Conservation (phyloP, 225 moss, liverwort and hornwort species). For the Sphagnum tenellum region DNA sequence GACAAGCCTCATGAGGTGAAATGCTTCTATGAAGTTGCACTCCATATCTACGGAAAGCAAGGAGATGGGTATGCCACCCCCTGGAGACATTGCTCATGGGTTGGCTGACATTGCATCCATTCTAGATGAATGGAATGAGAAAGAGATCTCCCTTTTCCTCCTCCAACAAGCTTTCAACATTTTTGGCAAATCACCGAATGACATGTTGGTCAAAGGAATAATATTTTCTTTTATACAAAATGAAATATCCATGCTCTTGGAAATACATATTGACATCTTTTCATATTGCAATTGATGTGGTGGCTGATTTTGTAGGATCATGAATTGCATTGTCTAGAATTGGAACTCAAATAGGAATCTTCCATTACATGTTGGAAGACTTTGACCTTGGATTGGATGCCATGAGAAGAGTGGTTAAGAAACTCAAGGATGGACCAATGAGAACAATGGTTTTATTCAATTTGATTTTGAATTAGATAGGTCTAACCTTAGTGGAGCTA, state of each 20-base stretch:
- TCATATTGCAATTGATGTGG: no score
- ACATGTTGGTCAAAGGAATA: no score
- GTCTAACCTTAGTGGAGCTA: slow-evolving; percentile 56
- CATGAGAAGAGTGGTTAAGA: slow-evolving; percentile 34
- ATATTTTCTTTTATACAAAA: no score
- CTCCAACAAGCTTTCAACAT: slow-evolving; percentile 65
- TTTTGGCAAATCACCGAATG: slow-evolving; percentile 55
- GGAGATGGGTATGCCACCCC: slow-evolving; percentile 39
- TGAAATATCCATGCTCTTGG: no score
- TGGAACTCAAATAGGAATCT: slow-evolving; percentile 73
- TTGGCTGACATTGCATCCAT: slow-evolving; percentile 59
- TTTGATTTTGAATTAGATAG: slow-evolving; percentile 64
- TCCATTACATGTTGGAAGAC: slow-evolving; percentile 41
- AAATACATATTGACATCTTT: no score
- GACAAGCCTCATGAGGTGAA: slow-evolving; percentile 67
- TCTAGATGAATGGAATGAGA: slow-evolving; percentile 58
- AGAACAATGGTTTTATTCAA: slow-evolving; percentile 46
- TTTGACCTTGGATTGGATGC: slow-evolving; percentile 34
- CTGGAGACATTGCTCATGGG: slow-evolving; percentile 66
- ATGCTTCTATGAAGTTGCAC: slow-evolving; percentile 55
- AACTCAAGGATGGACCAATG: slow-evolving; percentile 45
- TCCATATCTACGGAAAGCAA: slow-evolving; percentile 64
- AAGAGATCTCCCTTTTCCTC: slow-evolving; percentile 53
- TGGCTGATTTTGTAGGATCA: slow-evolving; percentile 32
- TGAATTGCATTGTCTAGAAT: slow-evolving; percentile 66